These are phyloP conservation scores for Pichia sp. DNA, from an alignment of 1,139 yeast species.

Conservation along the genomic window DNA sequence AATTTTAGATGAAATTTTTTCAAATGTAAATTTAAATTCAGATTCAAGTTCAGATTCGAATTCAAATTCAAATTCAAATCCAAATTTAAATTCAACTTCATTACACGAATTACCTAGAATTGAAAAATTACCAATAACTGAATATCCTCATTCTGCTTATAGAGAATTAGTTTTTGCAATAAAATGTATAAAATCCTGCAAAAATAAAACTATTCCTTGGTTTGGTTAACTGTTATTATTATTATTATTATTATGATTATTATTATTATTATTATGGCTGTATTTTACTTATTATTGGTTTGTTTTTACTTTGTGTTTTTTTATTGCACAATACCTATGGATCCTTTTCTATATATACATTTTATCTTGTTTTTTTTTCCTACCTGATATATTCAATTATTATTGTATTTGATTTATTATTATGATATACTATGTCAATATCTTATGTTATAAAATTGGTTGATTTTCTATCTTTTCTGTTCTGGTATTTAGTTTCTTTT, in stretches of 20 bases:
- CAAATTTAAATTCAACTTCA: too few relatives aligned
- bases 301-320: too few relatives aligned
- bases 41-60: too few relatives aligned
- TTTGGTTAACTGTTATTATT: background rate
- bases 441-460: too few relatives aligned
- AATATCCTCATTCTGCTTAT: slow-evolving; percentile 13
- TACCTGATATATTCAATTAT: background rate
- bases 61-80: too few relatives aligned
- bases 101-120: slow-evolving; percentile 2
- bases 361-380: background rate
- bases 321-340: too few relatives aligned
- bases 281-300: background rate
- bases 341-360: background rate
- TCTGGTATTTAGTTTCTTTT: too few relatives aligned
- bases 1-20: background rate
- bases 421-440: too few relatives aligned
- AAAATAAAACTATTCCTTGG: slow-evolving; percentile 13
- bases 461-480: too few relatives aligned
- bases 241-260: background rate
- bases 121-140: slow-evolving; percentile 3
- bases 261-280: background rate
- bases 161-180: slow-evolving; percentile 25
- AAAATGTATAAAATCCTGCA: slow-evolving; percentile 24
- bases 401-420: background rate
- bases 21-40: too few relatives aligned